Conservation (phyloP, 306 rosid genomes). For the Canavalia gladiata region DNA sequence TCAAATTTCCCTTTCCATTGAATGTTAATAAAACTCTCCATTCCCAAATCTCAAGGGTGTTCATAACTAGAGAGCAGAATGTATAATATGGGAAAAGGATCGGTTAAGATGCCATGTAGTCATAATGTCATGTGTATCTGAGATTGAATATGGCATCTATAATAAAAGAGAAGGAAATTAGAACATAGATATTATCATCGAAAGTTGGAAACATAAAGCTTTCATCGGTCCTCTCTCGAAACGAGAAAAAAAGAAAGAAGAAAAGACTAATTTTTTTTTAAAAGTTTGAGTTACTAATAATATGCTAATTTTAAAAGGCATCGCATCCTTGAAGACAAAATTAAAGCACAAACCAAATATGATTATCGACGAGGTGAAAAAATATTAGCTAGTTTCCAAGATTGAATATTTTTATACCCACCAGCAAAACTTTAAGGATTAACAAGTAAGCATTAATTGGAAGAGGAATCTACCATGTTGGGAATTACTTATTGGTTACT, state of each 20-base stretch:
- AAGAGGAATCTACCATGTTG: constrained; percentile 36
- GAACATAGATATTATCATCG: not conserved
- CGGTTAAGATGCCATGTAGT: too few relatives aligned
- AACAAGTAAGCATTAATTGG: constrained; percentile 9
- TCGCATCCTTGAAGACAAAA: constrained; percentile 9
- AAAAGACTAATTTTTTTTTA: too few relatives aligned
- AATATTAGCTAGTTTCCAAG: constrained; percentile 9
- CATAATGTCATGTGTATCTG: too few relatives aligned
- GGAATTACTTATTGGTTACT: not conserved
- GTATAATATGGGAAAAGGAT: too few relatives aligned
- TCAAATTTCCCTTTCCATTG: too few relatives aligned
- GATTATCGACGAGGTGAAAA: constrained; percentile 21
- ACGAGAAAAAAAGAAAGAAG: too few relatives aligned
- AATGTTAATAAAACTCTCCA: too few relatives aligned
- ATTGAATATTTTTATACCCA: constrained; percentile 8
- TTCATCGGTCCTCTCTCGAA: too few relatives aligned
- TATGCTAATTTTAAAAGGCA: not conserved
- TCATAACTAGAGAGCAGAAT: too few relatives aligned
- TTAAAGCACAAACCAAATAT: constrained; percentile 7
- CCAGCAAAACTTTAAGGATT: not conserved
- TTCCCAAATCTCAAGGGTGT: too few relatives aligned
- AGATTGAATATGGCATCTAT: too few relatives aligned
- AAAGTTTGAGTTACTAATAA: not conserved
- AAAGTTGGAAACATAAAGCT: not conserved
- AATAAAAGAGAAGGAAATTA: not conserved